A percentile compares a stretch with the other conserved stretches of the same genome.
Evolutionary conservation across 2,329 filamentous ascomycete genomes (phyloP).

Genomic region (Waltergamsia citrina): DNA sequence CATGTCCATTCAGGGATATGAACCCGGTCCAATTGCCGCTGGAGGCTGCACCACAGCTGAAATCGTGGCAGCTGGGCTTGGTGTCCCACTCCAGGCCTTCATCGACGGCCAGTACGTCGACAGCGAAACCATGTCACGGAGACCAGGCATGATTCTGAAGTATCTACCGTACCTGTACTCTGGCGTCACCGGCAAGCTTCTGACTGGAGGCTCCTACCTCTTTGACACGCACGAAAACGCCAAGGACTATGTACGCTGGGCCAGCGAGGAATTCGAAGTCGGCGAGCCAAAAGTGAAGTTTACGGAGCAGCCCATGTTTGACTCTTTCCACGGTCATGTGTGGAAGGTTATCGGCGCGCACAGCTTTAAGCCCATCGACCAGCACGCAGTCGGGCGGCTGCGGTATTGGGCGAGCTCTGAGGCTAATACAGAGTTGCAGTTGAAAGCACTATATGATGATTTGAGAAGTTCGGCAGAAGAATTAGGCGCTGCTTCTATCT

Average conservation of each 20-base stretch:
- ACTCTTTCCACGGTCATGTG: neutral
- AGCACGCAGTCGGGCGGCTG: constrained; percentile 7
- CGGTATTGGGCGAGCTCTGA: constrained; percentile 3
- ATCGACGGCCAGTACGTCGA: constrained; percentile 7
- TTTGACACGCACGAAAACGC: constrained; percentile 9
- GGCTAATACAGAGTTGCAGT: constrained; percentile 2
- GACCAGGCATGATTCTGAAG: constrained; percentile 9
- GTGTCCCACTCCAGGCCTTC: constrained; percentile 5
- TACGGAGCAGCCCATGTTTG: constrained; percentile 5
- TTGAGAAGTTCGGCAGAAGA: constrained; percentile 3
- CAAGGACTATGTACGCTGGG: constrained; percentile 7
- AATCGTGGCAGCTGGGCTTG: neutral
- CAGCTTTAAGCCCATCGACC: constrained; percentile 6
- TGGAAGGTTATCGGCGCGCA: constrained; percentile 8
- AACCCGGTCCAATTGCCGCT: constrained; percentile 4
- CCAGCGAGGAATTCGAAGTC: constrained; percentile 5
- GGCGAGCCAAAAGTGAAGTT: constrained; percentile 6
- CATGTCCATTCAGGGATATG: constrained; percentile 2
- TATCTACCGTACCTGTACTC: constrained; percentile 7
- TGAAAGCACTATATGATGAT: constrained; percentile 1
- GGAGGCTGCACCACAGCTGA: constrained; percentile 1
- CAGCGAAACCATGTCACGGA: constrained; percentile 6
- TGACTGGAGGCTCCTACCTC: constrained; percentile 7
- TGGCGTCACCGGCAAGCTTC: constrained; percentile 6
- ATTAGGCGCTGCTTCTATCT: constrained; percentile 5